Evolutionary conservation across 108 stramenopile genomes (phyloP).

Genomic region (Parietichytrium sp.): DNA sequence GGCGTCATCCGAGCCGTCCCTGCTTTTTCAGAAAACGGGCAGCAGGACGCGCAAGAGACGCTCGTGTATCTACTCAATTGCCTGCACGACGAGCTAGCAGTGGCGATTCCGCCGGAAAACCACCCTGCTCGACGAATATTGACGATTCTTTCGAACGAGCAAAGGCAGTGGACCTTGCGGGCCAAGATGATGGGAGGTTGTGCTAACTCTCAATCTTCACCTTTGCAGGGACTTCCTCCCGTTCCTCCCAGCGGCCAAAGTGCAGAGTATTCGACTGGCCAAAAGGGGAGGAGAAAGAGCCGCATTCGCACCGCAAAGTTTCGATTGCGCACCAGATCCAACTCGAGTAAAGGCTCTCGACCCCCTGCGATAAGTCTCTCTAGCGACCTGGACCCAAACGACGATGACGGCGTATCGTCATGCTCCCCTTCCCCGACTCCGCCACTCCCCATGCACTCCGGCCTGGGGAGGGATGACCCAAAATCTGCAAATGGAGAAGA

Average conservation of each 20-base stretch:
- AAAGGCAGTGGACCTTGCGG: neutral
- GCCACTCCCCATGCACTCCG: neutral
- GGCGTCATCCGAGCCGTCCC: slow-evolving; percentile 75
- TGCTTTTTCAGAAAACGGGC: slow-evolving; percentile 80
- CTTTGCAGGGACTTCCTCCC: too few relatives aligned
- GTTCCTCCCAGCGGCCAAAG: too few relatives aligned
- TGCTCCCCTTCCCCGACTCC: neutral
- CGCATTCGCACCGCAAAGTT: too few relatives aligned
- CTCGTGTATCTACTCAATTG: slow-evolving; percentile 82
- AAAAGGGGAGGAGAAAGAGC: too few relatives aligned
- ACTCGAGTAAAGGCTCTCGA: too few relatives aligned
- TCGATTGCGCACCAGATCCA: too few relatives aligned
- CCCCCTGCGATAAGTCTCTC: too few relatives aligned
- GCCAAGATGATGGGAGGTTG: too few relatives aligned
- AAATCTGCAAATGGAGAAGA: too few relatives aligned
- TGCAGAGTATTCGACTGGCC: too few relatives aligned
- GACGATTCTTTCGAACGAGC: neutral
- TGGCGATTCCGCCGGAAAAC: neutral
- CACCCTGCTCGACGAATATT: neutral
- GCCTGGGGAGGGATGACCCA: neutral
- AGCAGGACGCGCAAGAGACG: slow-evolving; percentile 87
- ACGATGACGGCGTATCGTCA: neutral
- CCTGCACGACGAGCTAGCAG: slow-evolving; percentile 71
- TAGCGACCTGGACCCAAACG: neutral
- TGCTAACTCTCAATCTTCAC: too few relatives aligned